Evolutionary conservation across 768 basidiomycete species (phyloP).

Genomic region (Boletus eberwhitei): DNA sequence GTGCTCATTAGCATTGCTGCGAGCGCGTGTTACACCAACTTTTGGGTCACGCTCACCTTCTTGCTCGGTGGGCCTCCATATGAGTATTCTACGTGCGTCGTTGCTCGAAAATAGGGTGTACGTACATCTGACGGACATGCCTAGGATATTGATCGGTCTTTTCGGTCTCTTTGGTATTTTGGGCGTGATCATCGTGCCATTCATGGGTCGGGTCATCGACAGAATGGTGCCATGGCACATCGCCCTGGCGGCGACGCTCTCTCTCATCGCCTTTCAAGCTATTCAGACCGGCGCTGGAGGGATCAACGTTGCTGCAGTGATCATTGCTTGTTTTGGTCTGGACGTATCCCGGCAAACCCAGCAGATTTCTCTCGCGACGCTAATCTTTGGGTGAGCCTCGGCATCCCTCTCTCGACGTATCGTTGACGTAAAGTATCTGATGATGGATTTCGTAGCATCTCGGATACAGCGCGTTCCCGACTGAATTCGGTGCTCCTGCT

Average conservation of each 20-base stretch:
- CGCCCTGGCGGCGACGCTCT: conserved; percentile 49
- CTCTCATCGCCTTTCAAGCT: conserved; percentile 46
- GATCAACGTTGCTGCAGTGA: conserved; percentile 61
- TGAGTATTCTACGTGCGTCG: conserved; percentile 58
- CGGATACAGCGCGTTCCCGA: conserved; percentile 53
- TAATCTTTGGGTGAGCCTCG: conserved; percentile 42
- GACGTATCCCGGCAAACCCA: conserved; percentile 68
- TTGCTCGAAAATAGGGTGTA: not conserved
- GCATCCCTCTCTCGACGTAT: not conserved
- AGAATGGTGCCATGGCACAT: conserved; percentile 70
- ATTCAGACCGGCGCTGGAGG: conserved; percentile 68
- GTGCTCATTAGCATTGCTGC: conserved; percentile 53
- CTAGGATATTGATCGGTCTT: conserved; percentile 54
- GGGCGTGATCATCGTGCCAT: conserved; percentile 62
- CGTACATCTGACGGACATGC: not conserved
- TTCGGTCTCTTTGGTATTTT: conserved; percentile 70
- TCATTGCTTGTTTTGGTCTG: conserved; percentile 61
- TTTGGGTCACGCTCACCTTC: conserved; percentile 77
- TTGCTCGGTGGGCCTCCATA: conserved; percentile 72
- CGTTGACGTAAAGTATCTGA: not conserved
- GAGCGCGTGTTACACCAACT: conserved; percentile 54
- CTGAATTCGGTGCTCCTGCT: conserved; percentile 72
- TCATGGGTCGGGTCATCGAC: conserved; percentile 67
- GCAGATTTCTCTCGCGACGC: conserved; percentile 60
- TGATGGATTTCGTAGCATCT: conserved; percentile 17